Percentiles rank a stretch among this genome's conserved stretches.
Evolutionary conservation across 2,329 filamentous ascomycete genomes (phyloP).

Genomic region (Dactylonectria estremocensis): DNA sequence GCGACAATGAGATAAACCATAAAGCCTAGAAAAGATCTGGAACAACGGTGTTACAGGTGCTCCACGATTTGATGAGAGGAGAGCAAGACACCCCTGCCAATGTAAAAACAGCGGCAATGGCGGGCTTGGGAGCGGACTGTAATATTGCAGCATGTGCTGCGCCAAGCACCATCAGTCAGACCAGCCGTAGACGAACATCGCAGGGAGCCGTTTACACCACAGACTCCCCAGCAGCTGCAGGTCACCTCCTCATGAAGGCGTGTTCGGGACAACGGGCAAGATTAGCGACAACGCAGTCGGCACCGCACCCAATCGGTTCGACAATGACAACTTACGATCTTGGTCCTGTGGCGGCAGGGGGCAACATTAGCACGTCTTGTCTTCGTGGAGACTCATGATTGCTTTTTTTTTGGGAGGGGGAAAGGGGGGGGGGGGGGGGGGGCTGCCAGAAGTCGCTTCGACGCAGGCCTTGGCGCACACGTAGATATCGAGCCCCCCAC

Average conservation of each 20-base stretch:
- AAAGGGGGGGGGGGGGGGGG: no score
- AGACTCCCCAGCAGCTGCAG: slow-evolving; percentile 42
- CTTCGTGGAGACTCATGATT: slow-evolving; percentile 39
- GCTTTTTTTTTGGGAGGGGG: slow-evolving; percentile 40
- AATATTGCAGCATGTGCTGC: slow-evolving; percentile 11
- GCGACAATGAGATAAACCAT: slow-evolving; percentile 1
- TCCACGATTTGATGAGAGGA: neutral
- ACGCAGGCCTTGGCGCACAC: slow-evolving; percentile 37
- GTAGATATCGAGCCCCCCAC: slow-evolving; percentile 28
- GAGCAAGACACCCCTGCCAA: slow-evolving; percentile 2
- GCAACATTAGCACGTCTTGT: slow-evolving; percentile 37
- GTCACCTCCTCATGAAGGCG: slow-evolving; percentile 39
- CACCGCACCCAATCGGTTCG: slow-evolving; percentile 45
- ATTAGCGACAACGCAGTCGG: slow-evolving; percentile 46
- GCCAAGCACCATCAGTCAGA: slow-evolving; percentile 5
- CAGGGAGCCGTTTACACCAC: slow-evolving; percentile 37
- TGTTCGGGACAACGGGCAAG: slow-evolving; percentile 39
- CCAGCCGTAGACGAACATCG: slow-evolving; percentile 24
- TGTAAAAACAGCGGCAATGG: neutral
- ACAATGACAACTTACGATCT: slow-evolving; percentile 45
- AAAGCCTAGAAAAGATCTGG: slow-evolving; percentile 13
- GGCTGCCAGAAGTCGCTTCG: slow-evolving; percentile 36
- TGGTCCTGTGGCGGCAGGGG: slow-evolving; percentile 37
- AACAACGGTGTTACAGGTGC: slow-evolving; percentile 7
- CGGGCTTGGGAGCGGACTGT: neutral